phyloP scores from a whole-genome alignment of 805 yeast species.

The Komagataella phaffii region DNA sequence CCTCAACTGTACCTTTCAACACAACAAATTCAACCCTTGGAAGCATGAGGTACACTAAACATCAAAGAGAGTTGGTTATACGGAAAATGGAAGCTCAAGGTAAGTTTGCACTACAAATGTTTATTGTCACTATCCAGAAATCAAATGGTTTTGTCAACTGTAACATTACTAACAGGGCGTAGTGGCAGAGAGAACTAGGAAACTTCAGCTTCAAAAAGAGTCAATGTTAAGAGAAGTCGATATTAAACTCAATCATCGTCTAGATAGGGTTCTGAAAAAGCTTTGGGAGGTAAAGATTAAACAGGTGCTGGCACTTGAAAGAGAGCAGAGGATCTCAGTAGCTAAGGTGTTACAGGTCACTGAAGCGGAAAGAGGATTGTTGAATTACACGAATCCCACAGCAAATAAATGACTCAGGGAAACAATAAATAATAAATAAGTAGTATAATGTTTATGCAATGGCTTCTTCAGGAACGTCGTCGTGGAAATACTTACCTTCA shows the following conservation, averaged over 20 bases:
- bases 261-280: conserved; percentile 32
- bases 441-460: background rate
- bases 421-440: conserved; percentile 1
- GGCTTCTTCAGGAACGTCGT: conserved; percentile 75
- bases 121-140: no score
- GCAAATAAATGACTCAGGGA: background rate
- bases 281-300: conserved; percentile 33
- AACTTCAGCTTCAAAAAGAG: background rate
- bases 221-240: conserved; percentile 16
- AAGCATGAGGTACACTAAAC: background rate
- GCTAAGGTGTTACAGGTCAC: conserved; percentile 13
- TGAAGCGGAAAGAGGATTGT: background rate
- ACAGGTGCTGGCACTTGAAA: conserved; percentile 29
- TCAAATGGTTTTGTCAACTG: background rate
- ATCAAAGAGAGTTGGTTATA: background rate
- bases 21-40: background rate
- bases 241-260: conserved; percentile 23
- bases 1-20: no score
- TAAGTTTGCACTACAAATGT: background rate
- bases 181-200: background rate
- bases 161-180: background rate
- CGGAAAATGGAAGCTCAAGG: background rate
- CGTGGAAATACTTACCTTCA: conserved; percentile 92
- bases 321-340: conserved; percentile 22
- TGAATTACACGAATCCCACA: background rate